Percentiles rank a stretch among this genome's conserved stretches.
phyloP scores from a whole-genome alignment of 331 rosid genomes.

The Quercus phellos region DNA sequence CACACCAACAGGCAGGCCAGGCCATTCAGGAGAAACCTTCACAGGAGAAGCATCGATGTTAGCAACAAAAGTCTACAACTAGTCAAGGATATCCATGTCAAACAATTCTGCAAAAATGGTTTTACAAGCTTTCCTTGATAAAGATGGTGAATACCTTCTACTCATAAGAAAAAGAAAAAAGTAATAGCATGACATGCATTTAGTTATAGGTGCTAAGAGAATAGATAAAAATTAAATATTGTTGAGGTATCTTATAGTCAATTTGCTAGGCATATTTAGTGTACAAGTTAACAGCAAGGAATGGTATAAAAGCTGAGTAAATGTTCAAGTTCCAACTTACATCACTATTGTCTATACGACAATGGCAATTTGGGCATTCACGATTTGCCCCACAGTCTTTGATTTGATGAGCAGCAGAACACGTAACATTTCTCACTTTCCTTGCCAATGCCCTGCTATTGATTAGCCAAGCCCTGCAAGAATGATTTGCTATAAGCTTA shows the following conservation, averaged over 20 bases:
- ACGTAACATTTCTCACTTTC: constrained; percentile 58
- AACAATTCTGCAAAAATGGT: background rate
- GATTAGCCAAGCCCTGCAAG: constrained; percentile 71
- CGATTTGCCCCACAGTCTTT: constrained; percentile 74
- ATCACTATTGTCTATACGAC: constrained; percentile 62
- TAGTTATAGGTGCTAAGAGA: background rate
- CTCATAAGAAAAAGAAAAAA: background rate
- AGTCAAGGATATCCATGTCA: constrained; percentile 4
- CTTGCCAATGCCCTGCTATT: constrained; percentile 70
- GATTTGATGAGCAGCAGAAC: constrained; percentile 43
- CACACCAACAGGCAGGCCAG: constrained; percentile 85
- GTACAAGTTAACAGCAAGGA: background rate
- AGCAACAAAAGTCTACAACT: constrained; percentile 8
- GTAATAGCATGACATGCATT: background rate
- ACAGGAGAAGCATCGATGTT: constrained; percentile 18
- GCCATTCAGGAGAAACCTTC: constrained; percentile 79
- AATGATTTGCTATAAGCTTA: constrained; percentile 16
- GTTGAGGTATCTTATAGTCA: background rate
- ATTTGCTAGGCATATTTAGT: background rate
- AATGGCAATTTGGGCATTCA: constrained; percentile 74
- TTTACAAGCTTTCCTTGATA: background rate
- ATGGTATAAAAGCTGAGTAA: constrained; percentile 7
- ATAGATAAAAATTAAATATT: background rate
- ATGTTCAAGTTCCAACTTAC: constrained; percentile 43
- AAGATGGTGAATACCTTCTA: background rate